Evolutionary conservation across 2,329 filamentous ascomycete species (phyloP).

Genomic region (Fusarium globosum): DNA sequence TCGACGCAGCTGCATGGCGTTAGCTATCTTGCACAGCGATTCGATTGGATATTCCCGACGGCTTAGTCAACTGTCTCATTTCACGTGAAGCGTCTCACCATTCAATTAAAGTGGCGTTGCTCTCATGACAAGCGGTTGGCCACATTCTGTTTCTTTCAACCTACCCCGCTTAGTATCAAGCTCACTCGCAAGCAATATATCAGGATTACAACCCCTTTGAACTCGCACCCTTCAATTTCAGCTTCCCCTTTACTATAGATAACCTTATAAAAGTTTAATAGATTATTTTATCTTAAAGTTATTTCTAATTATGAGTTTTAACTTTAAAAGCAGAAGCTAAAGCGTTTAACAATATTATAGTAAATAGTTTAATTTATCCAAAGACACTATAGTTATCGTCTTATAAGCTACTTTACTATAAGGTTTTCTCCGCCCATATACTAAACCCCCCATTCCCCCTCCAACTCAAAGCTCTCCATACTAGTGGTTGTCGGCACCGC

Average conservation of each 20-base stretch:
- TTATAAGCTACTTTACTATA: neutral
- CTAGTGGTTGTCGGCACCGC: fast-evolving
- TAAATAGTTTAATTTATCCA: neutral
- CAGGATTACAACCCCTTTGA: neutral
- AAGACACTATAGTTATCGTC: neutral
- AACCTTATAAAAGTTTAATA: no score
- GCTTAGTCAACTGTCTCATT: neutral
- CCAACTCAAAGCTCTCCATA: neutral
- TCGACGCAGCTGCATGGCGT: neutral
- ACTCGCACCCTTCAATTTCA: neutral
- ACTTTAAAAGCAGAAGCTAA: fast-evolving
- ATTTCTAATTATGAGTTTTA: no score
- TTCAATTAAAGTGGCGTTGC: fast-evolving
- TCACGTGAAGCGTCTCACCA: fast-evolving
- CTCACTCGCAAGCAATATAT: neutral
- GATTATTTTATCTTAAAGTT: no score
- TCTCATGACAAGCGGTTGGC: neutral
- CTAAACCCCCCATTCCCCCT: fast-evolving
- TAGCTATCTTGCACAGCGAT: fast-evolving
- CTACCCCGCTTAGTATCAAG: neutral
- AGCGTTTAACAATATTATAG: neutral
- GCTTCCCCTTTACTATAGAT: neutral
- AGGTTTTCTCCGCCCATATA: neutral
- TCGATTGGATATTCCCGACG: neutral
- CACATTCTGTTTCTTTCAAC: neutral